phyloP scores from a whole-genome alignment of 257 asterid species.

The Buddleja alternifolia region DNA sequence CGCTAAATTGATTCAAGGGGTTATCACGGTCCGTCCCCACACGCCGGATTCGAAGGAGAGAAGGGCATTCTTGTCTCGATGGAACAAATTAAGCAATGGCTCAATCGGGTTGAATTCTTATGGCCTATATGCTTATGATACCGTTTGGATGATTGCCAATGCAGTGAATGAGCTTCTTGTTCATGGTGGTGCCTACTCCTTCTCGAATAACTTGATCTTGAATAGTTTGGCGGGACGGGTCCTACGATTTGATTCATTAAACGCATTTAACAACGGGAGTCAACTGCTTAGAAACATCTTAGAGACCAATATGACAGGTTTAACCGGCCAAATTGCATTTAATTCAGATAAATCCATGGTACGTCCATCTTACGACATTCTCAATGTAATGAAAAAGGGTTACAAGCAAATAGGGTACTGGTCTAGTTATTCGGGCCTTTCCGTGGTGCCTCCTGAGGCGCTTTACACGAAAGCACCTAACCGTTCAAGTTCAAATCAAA shows the following conservation, averaged over 20 bases:
- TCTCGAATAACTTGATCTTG: slow-evolving; percentile 43
- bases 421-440: slow-evolving; percentile 63
- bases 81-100: slow-evolving; percentile 40
- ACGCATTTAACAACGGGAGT: slow-evolving; percentile 51
- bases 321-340: slow-evolving; percentile 52
- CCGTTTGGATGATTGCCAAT: slow-evolving; percentile 68
- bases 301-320: slow-evolving; percentile 53
- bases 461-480: slow-evolving; percentile 40
- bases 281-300: slow-evolving; percentile 42
- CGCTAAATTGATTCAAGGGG: slow-evolving; percentile 48
- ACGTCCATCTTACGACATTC: slow-evolving; percentile 58
- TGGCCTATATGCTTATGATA: slow-evolving; percentile 64
- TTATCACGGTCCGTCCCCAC: slow-evolving; percentile 45
- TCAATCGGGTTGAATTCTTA: slow-evolving; percentile 42
- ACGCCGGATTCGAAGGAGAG: slow-evolving; percentile 47
- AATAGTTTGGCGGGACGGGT: slow-evolving; percentile 27
- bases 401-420: slow-evolving; percentile 49
- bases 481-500: slow-evolving; percentile 44
- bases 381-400: slow-evolving; percentile 57
- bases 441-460: slow-evolving; percentile 49
- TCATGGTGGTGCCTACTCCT: slow-evolving; percentile 45
- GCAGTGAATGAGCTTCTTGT: slow-evolving; percentile 55
- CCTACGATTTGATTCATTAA: slow-evolving; percentile 40
- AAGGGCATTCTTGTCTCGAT: slow-evolving; percentile 41
- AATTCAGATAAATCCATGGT: slow-evolving; percentile 42